A percentile compares a stretch with the other conserved stretches of the same genome.
These are phyloP conservation scores for Zarea fungicola DNA, from an alignment of 2,329 filamentous ascomycete genomes.

Conservation along the genomic window DNA sequence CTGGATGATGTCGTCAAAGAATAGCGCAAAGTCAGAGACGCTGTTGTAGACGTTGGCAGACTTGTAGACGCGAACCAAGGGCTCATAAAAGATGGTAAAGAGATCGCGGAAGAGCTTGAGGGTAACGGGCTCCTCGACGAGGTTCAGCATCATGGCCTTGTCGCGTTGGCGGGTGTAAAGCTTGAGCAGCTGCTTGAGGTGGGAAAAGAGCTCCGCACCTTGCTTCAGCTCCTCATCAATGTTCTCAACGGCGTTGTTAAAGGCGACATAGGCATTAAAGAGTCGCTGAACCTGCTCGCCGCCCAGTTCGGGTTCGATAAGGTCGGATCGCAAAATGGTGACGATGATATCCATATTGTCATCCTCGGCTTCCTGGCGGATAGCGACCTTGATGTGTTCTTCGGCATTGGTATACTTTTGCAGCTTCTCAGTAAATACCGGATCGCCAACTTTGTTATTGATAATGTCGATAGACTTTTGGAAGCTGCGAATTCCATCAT, in stretches of 20 bases:
- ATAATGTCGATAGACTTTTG: constrained; percentile 83
- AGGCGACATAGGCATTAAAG: constrained; percentile 93
- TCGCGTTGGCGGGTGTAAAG: constrained; percentile 86
- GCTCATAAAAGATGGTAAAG: constrained; percentile 98
- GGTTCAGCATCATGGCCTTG: constrained; percentile 92
- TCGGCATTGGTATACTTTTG: constrained; percentile 71
- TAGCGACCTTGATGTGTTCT: constrained; percentile 66
- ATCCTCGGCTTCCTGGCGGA: constrained; percentile 65
- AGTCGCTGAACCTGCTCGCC: constrained; percentile 74
- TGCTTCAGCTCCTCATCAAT: constrained; percentile 82
- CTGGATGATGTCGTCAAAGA: constrained; percentile 88
- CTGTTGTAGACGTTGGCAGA: constrained; percentile 97
- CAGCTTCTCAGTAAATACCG: constrained; percentile 73
- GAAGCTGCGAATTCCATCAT: constrained; percentile 82
- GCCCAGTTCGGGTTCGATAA: constrained; percentile 65
- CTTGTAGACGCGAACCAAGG: constrained; percentile 94
- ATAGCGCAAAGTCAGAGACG: constrained; percentile 91
- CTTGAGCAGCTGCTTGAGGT: constrained; percentile 92
- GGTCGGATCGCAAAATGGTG: constrained; percentile 73
- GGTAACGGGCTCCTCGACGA: constrained; percentile 96
- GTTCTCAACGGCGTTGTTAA: constrained; percentile 91
- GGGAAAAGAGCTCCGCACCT: constrained; percentile 86
- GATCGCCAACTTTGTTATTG: constrained; percentile 71
- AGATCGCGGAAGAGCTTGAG: constrained; percentile 92
- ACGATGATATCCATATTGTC: constrained; percentile 84